These are phyloP conservation scores for Aspergillus transmontanensis DNA, from an alignment of 2,329 filamentous ascomycete genomes.

Conservation along the genomic window DNA sequence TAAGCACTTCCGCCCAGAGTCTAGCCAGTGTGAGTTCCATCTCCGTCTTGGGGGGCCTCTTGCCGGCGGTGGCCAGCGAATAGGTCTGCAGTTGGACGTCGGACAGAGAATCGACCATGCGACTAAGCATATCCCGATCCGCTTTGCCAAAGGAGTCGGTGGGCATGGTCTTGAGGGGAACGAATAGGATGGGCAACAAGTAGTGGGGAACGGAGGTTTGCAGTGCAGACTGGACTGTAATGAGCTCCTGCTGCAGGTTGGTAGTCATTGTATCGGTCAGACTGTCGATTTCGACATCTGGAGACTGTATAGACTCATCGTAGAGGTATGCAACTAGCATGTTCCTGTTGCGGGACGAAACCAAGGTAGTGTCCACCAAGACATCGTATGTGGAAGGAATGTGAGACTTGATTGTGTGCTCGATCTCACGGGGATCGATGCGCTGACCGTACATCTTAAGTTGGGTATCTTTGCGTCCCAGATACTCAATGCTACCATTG, in stretches of 20 bases:
- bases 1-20: conserved; percentile 8
- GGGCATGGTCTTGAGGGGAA: background rate
- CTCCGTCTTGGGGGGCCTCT: background rate
- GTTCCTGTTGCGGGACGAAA: background rate
- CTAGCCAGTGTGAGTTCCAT: background rate
- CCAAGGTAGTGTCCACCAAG: background rate
- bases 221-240: background rate
- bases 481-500: conserved; percentile 37
- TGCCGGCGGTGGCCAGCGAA: background rate
- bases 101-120: background rate
- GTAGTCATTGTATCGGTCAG: background rate
- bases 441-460: conserved; percentile 67
- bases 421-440: conserved; percentile 58
- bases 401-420: background rate
- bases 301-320: background rate
- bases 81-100: background rate
- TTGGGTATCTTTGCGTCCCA: conserved; percentile 65
- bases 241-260: background rate
- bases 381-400: background rate
- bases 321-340: background rate
- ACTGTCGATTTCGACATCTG: background rate
- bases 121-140: background rate
- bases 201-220: background rate
- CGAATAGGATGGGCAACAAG: background rate
- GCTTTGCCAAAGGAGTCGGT: background rate